These are phyloP conservation scores for Penicillium griseofulvum DNA, from an alignment of 2,329 filamentous ascomycete genomes.

Conservation along the genomic window DNA sequence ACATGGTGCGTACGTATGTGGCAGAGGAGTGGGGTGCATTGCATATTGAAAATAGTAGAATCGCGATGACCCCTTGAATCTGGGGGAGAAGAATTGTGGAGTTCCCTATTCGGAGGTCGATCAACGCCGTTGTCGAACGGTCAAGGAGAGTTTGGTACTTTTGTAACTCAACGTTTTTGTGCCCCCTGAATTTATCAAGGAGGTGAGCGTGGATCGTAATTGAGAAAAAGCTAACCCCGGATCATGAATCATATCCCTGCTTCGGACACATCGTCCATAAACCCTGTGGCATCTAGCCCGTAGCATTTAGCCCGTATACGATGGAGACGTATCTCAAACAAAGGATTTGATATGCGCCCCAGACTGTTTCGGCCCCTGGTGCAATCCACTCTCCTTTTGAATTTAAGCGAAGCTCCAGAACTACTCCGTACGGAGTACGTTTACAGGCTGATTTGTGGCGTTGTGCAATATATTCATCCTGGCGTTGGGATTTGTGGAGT, in stretches of 20 bases:
- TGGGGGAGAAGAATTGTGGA: conserved; percentile 14
- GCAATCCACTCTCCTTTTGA: not conserved
- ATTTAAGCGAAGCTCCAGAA: not conserved
- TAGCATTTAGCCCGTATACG: not conserved
- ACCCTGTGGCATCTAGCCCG: not conserved
- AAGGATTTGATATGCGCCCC: conserved; percentile 3
- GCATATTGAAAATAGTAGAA: conserved; percentile 11
- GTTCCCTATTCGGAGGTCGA: conserved; percentile 4
- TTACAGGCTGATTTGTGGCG: not conserved
- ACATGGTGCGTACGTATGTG: not conserved
- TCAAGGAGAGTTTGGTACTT: conserved; percentile 1
- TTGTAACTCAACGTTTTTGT: conserved; percentile 2
- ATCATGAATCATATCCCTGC: conserved; percentile 2
- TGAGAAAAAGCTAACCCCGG: not conserved
- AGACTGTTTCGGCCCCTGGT: conserved; percentile 9
- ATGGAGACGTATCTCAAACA: not conserved
- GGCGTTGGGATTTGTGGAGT: not conserved
- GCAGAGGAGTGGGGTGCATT: conserved; percentile 5
- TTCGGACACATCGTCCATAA: not conserved
- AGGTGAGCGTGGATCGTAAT: not conserved
- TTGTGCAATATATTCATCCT: not conserved
- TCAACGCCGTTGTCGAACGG: not conserved
- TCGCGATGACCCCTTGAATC: conserved; percentile 17
- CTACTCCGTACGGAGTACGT: too few relatives aligned
- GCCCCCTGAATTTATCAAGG: conserved; percentile 3